Base-by-base conservation (phyloP, 768 basidiomycete genomes). In the Cubamyces lactineus region DNA sequence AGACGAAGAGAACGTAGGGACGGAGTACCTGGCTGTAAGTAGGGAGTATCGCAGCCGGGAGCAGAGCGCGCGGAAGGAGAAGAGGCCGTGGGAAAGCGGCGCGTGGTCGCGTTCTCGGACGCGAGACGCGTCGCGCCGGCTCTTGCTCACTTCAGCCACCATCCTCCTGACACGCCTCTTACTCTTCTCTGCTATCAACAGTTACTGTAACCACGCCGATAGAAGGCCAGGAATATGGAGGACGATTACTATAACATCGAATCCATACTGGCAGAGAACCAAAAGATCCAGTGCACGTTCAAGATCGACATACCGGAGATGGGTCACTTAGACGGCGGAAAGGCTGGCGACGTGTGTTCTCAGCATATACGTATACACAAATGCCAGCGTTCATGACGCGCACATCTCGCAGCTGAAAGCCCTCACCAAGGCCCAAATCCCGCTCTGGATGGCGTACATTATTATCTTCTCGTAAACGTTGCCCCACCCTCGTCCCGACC, bases 201-300 rank as follows among this genome's bases (percentile, higher is more conserved):
- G 34, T 21, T 8, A 9, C 28, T 3, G 7, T 12, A 23, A 23
- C 3, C 39, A 12, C 4, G 19, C 15, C 34, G 34, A 42, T 6
- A 3, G 19, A 16, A n/a, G 6, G 12, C 24, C n/a, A 12, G 16
- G 8, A 43, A 7, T 1, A 96, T 95, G 94, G 92, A 96, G 61
- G 81, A 88, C 70, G 93, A 96, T 73, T 98, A 98, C 74, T 96
- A 91, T 74, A 94, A 92, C 0, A 84, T 96, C 56, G 92, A 95
- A 60, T 84, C 92, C 5, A 96, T 98, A 67, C 83, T 96, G 24
- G 91, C 94, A 16, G 93, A 94, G 70, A 96, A 96, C 71, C 70
- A 96, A 92, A 97, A 94, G 83, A 81, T 98, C 40, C 92, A 94
- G 77, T 97, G 95, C 73, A 93, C 89, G 3, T 96, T 98, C 80